Base-by-base conservation (phyloP, 176 grass and related monocot species). In the Puya raimondii region DNA sequence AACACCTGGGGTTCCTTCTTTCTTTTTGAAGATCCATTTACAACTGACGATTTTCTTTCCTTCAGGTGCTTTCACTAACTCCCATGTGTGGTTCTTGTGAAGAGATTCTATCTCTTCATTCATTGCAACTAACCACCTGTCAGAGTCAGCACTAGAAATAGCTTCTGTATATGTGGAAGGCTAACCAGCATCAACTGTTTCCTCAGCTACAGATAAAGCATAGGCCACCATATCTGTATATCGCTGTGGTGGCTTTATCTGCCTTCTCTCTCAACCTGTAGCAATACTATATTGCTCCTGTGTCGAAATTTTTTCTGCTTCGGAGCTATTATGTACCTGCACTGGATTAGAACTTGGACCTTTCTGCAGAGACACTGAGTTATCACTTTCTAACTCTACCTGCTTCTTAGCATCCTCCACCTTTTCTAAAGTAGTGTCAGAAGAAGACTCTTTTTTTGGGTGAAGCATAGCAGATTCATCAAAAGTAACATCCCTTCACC, bases 11-110 rank as follows among this genome's bases (percentile, higher is more conserved):
- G 29, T 23, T 3, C 47, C 22, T 47, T 42, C 18, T 15, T 75
- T 14, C 1, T 54, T 72, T 54, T 70, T 73, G 4, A 78, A 84
- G 16, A 79, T 21, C 63, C 47, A 84, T 58, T 84, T 84, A 10
- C 53, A 79, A 22, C 29, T 64, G 12, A 84, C 3, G 59, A 83
- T 51, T 10, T 79, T 79, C 12, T 5, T 26, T 13, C 75, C 63
- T 64, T 78, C 53, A 2, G 63, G 51, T 23, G 23, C 4, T 20
- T 78, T 50, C 3, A 84, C 69, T 0, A 74, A 47, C 7, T 73
- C 49, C 70, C 47, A 84, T 47, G 23, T 78, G 0, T 57, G 2
- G 64, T 79, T 84, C 12, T 56, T 73, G 3, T 84, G 17, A 21
- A 79, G 22, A 64, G 25, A 71, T 10, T 69, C 23, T 49, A 77